Percentiles rank a stretch among this genome's conserved stretches.
Conservation (phyloP, 176 grass and related monocot species). For the Stipa capillata region DNA sequence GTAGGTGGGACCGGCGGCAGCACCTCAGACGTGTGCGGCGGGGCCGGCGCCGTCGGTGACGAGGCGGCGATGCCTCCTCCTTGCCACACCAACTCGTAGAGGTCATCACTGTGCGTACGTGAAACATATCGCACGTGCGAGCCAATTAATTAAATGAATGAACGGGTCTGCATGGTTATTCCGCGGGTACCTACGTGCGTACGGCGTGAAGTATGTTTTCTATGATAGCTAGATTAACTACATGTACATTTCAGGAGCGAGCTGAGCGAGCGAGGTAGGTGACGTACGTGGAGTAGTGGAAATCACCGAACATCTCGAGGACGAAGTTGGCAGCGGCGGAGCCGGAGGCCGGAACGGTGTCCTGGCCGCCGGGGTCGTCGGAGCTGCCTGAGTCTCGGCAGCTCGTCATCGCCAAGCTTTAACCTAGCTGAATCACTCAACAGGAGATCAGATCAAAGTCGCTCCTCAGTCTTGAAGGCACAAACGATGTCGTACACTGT, state of each 20-base stretch:
- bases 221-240: neutral
- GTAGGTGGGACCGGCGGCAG: neutral
- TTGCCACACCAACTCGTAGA: neutral
- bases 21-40: neutral
- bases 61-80: neutral
- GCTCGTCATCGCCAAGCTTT: neutral
- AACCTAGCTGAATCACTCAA: too few species aligned
- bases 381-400: too few species aligned
- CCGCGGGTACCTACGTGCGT: too few species aligned
- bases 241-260: neutral
- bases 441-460: too few species aligned
- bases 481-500: neutral
- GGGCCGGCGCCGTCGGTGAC: too few species aligned
- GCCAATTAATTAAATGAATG: neutral
- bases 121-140: neutral
- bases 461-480: too few species aligned
- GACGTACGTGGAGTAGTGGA: neutral
- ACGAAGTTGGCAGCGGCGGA: neutral
- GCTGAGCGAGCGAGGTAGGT: too few species aligned
- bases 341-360: neutral
- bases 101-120: slow-evolving; percentile 13
- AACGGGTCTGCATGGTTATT: neutral
- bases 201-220: too few species aligned
- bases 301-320: neutral
- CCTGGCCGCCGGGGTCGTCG: neutral